phyloP scores from a whole-genome alignment of 2,329 filamentous ascomycete species.

The Byssothecium circinans region DNA sequence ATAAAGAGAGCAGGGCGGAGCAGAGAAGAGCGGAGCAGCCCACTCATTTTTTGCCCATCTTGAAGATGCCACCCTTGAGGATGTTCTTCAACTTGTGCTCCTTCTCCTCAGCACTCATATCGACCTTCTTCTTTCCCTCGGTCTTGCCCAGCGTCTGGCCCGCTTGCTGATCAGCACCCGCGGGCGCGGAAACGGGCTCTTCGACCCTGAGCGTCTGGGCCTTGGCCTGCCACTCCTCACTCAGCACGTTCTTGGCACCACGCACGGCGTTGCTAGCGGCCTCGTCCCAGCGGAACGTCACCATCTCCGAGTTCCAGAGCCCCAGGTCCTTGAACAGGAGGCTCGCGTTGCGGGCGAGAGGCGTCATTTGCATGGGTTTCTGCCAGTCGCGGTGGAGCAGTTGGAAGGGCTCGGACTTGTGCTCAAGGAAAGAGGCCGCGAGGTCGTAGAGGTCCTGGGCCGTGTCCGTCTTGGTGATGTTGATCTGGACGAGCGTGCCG shows the following conservation, averaged over 20 bases:
- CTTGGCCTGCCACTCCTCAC: constrained; percentile 58
- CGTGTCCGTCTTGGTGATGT: constrained; percentile 69
- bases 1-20: too few relatives aligned
- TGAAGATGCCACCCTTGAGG: constrained; percentile 40
- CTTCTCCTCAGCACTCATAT: constrained; percentile 38
- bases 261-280: constrained; percentile 60
- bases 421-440: constrained; percentile 70
- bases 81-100: constrained; percentile 46
- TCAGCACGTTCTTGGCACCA: constrained; percentile 60
- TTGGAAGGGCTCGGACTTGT: constrained; percentile 67
- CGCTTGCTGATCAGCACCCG: background rate
- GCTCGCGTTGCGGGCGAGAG: constrained; percentile 47
- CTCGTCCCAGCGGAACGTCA: constrained; percentile 76
- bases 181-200: constrained; percentile 41
- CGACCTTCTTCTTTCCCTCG: constrained; percentile 37
- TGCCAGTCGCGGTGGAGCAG: constrained; percentile 66
- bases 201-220: constrained; percentile 70
- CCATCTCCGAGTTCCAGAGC: constrained; percentile 69
- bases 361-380: constrained; percentile 33
- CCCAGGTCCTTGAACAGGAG: constrained; percentile 73
- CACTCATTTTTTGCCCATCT: constrained; percentile 21
- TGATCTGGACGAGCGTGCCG: constrained; percentile 73
- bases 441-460: constrained; percentile 72
- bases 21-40: background rate
- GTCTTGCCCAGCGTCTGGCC: constrained; percentile 17